These are phyloP conservation scores for Heracleum sosnowskyi DNA, from an alignment of 129 eudicot genomes.

Conservation along the genomic window DNA sequence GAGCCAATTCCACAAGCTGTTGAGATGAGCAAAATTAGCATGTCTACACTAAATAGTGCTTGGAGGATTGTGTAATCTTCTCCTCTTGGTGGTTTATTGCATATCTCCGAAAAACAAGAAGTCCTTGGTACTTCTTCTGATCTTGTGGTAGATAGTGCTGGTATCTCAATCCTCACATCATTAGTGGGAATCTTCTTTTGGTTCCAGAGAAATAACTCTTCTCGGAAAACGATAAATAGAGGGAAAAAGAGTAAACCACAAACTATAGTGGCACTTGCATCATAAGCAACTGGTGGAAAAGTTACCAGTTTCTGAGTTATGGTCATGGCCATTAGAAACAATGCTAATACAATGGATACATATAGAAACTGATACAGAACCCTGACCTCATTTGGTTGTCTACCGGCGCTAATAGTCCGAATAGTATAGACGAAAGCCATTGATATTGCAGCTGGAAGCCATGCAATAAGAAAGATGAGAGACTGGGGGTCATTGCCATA, in stretches of 20 bases:
- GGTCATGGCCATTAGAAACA: constrained; percentile 63
- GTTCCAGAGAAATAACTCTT: constrained; percentile 38
- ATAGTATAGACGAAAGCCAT: constrained; percentile 55
- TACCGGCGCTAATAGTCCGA: constrained; percentile 26
- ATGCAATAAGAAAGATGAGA: constrained; percentile 59
- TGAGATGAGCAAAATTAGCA: constrained; percentile 49
- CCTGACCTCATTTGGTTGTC: constrained; percentile 28
- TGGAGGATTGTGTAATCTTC: constrained; percentile 72
- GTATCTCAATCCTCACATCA: constrained; percentile 16
- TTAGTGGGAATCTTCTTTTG: constrained; percentile 18
- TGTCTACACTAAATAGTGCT: constrained; percentile 62
- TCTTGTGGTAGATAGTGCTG: not conserved
- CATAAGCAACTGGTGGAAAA: constrained; percentile 45
- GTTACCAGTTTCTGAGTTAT: constrained; percentile 39
- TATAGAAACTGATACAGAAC: constrained; percentile 50
- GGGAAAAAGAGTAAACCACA: constrained; percentile 53
- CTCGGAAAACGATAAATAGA: constrained; percentile 43
- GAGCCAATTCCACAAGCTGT: constrained; percentile 81
- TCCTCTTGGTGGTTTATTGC: constrained; percentile 67
- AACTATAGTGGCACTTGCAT: constrained; percentile 42
- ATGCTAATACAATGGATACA: constrained; percentile 33
- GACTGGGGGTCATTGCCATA: constrained; percentile 66
- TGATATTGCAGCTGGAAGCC: constrained; percentile 82
- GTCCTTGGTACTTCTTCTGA: constrained; percentile 5
- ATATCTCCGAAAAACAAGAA: constrained; percentile 6